These are phyloP conservation scores for Alectoria sarmentosa DNA, from an alignment of 495 filamentous ascomycete genomes.

Conservation along the genomic window DNA sequence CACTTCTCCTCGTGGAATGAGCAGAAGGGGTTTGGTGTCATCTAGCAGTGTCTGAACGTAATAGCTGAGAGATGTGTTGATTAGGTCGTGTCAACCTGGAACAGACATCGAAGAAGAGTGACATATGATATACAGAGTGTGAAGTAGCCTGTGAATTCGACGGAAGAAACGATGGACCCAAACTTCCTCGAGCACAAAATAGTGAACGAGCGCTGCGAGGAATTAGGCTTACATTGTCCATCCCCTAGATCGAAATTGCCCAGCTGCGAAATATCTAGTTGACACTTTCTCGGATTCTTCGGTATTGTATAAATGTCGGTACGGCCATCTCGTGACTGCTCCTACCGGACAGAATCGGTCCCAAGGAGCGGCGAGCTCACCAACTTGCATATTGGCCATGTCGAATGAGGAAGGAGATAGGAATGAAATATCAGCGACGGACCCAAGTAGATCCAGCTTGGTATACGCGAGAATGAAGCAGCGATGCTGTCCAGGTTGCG, in stretches of 20 bases:
- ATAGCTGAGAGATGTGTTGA: slow-evolving; percentile 44
- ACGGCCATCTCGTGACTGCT: slow-evolving; percentile 52
- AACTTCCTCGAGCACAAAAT: too few relatives aligned
- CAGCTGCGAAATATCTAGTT: slow-evolving; percentile 47
- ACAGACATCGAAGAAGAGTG: not conserved
- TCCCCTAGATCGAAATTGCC: slow-evolving; percentile 48
- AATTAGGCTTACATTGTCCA: slow-evolving; percentile 75
- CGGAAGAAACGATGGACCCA: not conserved
- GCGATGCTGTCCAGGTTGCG: not conserved
- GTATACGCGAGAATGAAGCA: not conserved
- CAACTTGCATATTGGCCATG: slow-evolving; percentile 10
- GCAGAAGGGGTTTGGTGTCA: slow-evolving; percentile 45
- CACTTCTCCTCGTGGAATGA: slow-evolving; percentile 59
- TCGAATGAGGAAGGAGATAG: not conserved
- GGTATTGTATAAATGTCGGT: slow-evolving; percentile 45
- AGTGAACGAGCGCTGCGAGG: not conserved
- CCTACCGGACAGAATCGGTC: slow-evolving; percentile 53
- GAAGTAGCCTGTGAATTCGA: not conserved
- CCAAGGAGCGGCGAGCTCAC: slow-evolving; percentile 27
- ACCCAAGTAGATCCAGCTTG: not conserved
- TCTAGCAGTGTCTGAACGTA: slow-evolving; percentile 51
- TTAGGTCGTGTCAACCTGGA: not conserved
- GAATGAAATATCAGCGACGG: not conserved
- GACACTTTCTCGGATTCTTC: slow-evolving; percentile 42
- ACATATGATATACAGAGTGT: not conserved